Evolutionary conservation across 257 asterid species (phyloP).

Genomic region (Penstemon newberryi): DNA sequence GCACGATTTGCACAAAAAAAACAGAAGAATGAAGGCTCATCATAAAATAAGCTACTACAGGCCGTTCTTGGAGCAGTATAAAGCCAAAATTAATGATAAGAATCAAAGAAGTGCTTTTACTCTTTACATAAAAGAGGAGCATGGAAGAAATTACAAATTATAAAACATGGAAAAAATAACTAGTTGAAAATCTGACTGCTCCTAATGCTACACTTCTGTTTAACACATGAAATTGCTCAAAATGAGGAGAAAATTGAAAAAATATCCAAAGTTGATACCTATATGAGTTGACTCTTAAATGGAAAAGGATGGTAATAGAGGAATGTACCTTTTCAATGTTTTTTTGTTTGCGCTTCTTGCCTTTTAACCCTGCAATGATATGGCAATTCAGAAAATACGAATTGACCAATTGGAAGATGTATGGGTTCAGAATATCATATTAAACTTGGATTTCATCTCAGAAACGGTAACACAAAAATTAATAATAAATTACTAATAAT

Average conservation of each 20-base stretch:
- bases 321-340: conserved; percentile 47
- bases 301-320: conserved; percentile 6
- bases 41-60: neutral
- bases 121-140: no score
- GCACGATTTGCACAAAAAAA: neutral
- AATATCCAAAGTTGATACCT: conserved; percentile 8
- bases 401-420: neutral
- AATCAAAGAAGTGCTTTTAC: neutral
- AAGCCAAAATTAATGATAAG: conserved; percentile 4
- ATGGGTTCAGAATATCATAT: neutral
- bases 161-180: no score
- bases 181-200: neutral
- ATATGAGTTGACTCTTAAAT: neutral
- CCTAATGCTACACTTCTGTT: neutral
- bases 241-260: neutral
- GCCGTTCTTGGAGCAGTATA: neutral
- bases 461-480: neutral
- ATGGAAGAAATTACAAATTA: no score
- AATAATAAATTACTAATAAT: conserved; percentile 2
- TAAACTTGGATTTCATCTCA: conserved; percentile 3
- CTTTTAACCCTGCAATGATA: conserved; percentile 51
- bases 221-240: neutral
- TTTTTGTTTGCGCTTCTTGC: conserved; percentile 59
- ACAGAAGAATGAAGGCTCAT: neutral
- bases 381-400: conserved; percentile 23